These are phyloP conservation scores for Candida ficus DNA, from an alignment of 805 yeast genomes.

Conservation along the genomic window DNA sequence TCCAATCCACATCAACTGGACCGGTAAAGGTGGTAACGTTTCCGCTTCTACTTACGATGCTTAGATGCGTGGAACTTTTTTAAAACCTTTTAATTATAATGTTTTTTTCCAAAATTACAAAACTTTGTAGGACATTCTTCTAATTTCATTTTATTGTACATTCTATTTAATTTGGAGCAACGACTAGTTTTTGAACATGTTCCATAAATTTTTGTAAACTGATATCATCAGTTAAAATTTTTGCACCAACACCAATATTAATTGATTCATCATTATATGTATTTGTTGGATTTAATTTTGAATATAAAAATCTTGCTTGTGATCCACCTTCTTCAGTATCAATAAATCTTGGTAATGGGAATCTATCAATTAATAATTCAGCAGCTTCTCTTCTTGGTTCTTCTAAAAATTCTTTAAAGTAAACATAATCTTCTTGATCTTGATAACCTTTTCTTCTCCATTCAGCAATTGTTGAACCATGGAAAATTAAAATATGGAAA, in stretches of 20 bases:
- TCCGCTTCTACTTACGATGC: slow-evolving; percentile 95
- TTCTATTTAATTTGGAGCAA: slow-evolving; percentile 7
- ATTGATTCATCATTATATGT: slow-evolving; percentile 38
- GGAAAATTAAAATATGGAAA: slow-evolving; percentile 63
- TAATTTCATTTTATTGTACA: not conserved
- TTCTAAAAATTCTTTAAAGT: slow-evolving; percentile 54
- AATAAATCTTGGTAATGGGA: slow-evolving; percentile 67
- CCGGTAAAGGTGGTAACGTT: slow-evolving; percentile 97
- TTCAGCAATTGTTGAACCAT: slow-evolving; percentile 60
- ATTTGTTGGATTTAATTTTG: slow-evolving; percentile 64
- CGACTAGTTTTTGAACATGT: slow-evolving; percentile 29
- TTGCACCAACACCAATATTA: slow-evolving; percentile 32
- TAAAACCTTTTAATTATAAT: not conserved
- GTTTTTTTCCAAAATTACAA: too few species aligned
- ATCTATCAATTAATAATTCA: slow-evolving; percentile 57
- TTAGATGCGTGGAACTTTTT: slow-evolving; percentile 34
- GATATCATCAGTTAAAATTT: slow-evolving; percentile 51
- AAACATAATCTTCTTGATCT: slow-evolving; percentile 52
- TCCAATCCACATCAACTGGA: slow-evolving; percentile 97
- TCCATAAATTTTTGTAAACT: slow-evolving; percentile 28
- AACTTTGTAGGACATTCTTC: not conserved
- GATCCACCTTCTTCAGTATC: slow-evolving; percentile 76
- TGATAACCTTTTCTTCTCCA: slow-evolving; percentile 66
- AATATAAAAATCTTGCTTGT: slow-evolving; percentile 66
- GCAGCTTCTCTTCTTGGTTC: slow-evolving; percentile 64